Evolutionary conservation across 73 alveolate species (phyloP), one percentile per base, ranked within the genome.

Genomic region (Paramecium octaurelia): DNA sequence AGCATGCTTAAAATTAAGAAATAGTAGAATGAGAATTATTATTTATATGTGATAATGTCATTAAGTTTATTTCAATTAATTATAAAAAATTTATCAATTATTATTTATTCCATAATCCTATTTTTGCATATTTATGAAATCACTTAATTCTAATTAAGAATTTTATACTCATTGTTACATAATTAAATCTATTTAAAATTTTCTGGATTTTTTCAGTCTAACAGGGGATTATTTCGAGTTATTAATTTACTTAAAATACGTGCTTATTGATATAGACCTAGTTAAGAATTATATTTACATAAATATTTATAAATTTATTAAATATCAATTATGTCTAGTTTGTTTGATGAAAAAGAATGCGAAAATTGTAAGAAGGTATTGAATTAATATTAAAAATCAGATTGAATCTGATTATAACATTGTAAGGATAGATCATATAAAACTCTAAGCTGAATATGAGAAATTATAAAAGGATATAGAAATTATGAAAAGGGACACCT

Each of bases 1-100:
- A 64, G n/a, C 84, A 64, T 73, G 59, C 87, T 29, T 38, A 34
- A 73, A 73, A 34, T 73, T 36, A 73, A 36, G 87, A 73, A 35
- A 36, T 73, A 35, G 34, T 73, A 9, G 64, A 73, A 73, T 73
- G 87, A 70, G 12, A 35, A 20, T 16, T 71, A 73, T 73, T 73
- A 35, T 29, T 73, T 36, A 73, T 36, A 36, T 68, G 84, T 68
- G 69, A 54, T 54, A 54, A 54, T 54, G 9, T 54, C 27, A 54
- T 54, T 18, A 54, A 4, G 14, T 54, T 18, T 18, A n/a, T n/a
- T 50, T 50, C 27, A 21, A 60, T 23, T 16, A 12, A 24, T 7
- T 8, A n/a, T 24, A n/a, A n/a, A n/a, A n/a, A n/a, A n/a, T n/a
- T n/a, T n/a, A 14, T n/a, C 11, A 6, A 4, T 29, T 59, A 14